A percentile compares a stretch with the other conserved stretches of the same genome.
Conservation (phyloP, 345 rosid species). For the Hypericum androsaemum region DNA sequence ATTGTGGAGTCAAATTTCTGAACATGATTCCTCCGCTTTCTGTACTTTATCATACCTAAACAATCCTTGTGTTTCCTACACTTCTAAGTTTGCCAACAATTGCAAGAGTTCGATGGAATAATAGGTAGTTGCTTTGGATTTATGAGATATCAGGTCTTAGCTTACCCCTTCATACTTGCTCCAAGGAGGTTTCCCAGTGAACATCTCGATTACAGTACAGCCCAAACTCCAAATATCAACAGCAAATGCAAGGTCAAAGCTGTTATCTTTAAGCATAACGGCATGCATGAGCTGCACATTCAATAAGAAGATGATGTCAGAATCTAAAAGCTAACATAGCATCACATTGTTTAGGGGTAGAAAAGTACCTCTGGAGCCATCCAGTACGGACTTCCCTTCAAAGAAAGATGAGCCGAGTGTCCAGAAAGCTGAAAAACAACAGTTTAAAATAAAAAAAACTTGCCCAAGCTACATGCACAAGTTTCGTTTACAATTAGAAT, state of each 20-base stretch:
- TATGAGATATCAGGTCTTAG: neutral
- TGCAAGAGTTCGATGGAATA: too few species aligned
- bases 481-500: too few species aligned
- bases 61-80: too few species aligned
- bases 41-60: too few species aligned
- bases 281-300: slow-evolving; percentile 74
- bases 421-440: slow-evolving; percentile 65
- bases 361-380: slow-evolving; percentile 95
- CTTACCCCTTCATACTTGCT: slow-evolving; percentile 92
- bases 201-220: slow-evolving; percentile 91
- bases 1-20: too few species aligned
- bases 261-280: slow-evolving; percentile 69
- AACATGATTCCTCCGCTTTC: too few species aligned
- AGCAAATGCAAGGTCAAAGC: slow-evolving; percentile 76
- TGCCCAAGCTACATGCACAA: too few species aligned
- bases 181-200: slow-evolving; percentile 98
- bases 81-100: too few species aligned
- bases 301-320: slow-evolving; percentile 13
- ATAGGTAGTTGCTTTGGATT: too few species aligned
- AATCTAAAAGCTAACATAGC: slow-evolving; percentile 1
- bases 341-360: neutral
- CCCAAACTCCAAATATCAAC: slow-evolving; percentile 99
- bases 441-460: neutral
- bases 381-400: slow-evolving; percentile 97
- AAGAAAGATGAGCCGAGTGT: slow-evolving; percentile 77